These are phyloP conservation scores for Lecanoromycetidae sp. DNA, from an alignment of 2,329 filamentous ascomycete species.

Conservation along the genomic window DNA sequence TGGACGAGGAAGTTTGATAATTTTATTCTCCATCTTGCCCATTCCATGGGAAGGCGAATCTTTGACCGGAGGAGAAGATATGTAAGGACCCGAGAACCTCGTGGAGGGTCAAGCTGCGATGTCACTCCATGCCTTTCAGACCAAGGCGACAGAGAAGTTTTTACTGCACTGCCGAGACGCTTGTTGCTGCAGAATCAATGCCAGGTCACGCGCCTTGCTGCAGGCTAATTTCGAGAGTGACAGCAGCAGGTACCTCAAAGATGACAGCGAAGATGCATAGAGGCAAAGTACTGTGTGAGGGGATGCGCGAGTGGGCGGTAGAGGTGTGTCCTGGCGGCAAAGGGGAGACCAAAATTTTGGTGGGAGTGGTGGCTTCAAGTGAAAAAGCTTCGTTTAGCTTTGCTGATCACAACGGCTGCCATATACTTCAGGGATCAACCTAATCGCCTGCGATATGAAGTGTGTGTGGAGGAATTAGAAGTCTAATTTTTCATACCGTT, in stretches of 20 bases:
- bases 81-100: too few relatives aligned
- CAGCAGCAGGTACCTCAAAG: too few relatives aligned
- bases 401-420: background rate
- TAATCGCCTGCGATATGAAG: background rate
- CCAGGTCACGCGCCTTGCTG: too few relatives aligned
- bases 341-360: background rate
- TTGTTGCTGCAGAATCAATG: too few relatives aligned
- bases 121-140: slow-evolving; percentile 5
- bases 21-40: slow-evolving; percentile 7
- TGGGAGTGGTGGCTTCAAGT: background rate
- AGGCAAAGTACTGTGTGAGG: too few relatives aligned
- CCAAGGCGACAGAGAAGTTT: too few relatives aligned
- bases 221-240: too few relatives aligned
- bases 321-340: background rate
- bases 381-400: too few relatives aligned
- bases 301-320: background rate
- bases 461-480: background rate
- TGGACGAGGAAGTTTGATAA: slow-evolving; percentile 1
- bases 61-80: background rate
- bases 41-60: background rate
- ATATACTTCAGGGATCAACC: slow-evolving; percentile 1
- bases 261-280: too few relatives aligned
- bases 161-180: too few relatives aligned
- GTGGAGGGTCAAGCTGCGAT: too few relatives aligned
- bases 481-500: background rate